phyloP scores from a whole-genome alignment of 1,284 basidiomycete species.

The Omphalotus olearius region DNA sequence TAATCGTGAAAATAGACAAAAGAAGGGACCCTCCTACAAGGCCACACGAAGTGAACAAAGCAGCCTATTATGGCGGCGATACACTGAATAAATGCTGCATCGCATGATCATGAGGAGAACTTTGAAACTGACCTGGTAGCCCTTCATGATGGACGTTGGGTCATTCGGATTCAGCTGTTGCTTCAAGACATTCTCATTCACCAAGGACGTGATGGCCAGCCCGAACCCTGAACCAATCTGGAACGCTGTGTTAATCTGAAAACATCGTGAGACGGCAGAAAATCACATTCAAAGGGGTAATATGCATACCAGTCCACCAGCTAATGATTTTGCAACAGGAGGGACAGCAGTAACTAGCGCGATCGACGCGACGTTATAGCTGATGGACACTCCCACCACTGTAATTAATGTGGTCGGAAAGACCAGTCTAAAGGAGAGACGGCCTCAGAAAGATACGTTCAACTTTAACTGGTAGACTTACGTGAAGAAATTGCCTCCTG shows the following conservation, averaged over 20 bases:
- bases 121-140: constrained; percentile 8
- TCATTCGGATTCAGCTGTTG: constrained; percentile 5
- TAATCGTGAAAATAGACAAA: constrained; percentile 9
- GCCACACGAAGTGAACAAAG: constrained; percentile 12
- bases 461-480: neutral
- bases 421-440: neutral
- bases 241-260: constrained; percentile 14
- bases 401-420: constrained; percentile 11
- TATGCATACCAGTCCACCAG: constrained; percentile 9
- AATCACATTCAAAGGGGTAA: neutral
- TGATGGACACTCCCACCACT: constrained; percentile 9
- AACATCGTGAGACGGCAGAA: neutral
- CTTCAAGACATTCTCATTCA: constrained; percentile 11
- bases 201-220: constrained; percentile 12
- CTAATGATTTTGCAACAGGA: constrained; percentile 11
- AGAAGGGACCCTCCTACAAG: constrained; percentile 11
- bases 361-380: constrained; percentile 13
- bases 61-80: constrained; percentile 1
- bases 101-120: neutral
- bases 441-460: neutral
- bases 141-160: constrained; percentile 12
- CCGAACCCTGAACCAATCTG: constrained; percentile 14
- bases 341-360: constrained; percentile 13
- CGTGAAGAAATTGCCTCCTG: constrained; percentile 10
- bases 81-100: neutral